Evolutionary conservation across 108 stramenopile species (phyloP).

Genomic region (Cyclostephanos tholiformis): DNA sequence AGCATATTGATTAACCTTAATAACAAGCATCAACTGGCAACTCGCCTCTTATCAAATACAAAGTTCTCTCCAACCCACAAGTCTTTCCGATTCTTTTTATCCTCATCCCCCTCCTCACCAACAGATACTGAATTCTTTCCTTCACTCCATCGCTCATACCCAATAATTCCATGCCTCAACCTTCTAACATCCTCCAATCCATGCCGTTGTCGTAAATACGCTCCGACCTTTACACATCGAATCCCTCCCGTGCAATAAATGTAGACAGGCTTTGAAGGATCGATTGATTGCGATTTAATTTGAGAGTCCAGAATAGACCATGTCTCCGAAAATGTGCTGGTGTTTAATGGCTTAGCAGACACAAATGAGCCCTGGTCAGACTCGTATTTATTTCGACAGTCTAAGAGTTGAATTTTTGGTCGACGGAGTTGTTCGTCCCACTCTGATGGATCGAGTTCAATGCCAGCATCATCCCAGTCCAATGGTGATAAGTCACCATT

Average conservation of each 20-base stretch:
- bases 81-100: slow-evolving; percentile 2
- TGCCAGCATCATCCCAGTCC: slow-evolving; percentile 62
- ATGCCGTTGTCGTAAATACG: slow-evolving; percentile 71
- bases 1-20: too few species aligned
- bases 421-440: slow-evolving; percentile 57
- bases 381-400: slow-evolving; percentile 79
- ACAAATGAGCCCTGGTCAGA: slow-evolving; percentile 70
- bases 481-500: slow-evolving; percentile 21
- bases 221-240: slow-evolving; percentile 85
- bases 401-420: slow-evolving; percentile 41
- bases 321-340: slow-evolving; percentile 70
- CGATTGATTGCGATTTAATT: slow-evolving; percentile 48
- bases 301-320: slow-evolving; percentile 59
- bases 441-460: slow-evolving; percentile 49
- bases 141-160: slow-evolving; percentile 48
- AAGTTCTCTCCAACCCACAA: slow-evolving; percentile 66
- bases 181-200: slow-evolving; percentile 75
- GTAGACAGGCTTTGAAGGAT: slow-evolving; percentile 56
- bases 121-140: slow-evolving; percentile 4
- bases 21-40: slow-evolving; percentile 16
- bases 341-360: slow-evolving; percentile 63
- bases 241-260: slow-evolving; percentile 92
- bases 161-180: slow-evolving; percentile 81
- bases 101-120: slow-evolving; percentile 6
- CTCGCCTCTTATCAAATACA: slow-evolving; percentile 64